Base-by-base conservation (phyloP, 1,139 yeast genomes). In the Tardiomyces blankii region DNA sequence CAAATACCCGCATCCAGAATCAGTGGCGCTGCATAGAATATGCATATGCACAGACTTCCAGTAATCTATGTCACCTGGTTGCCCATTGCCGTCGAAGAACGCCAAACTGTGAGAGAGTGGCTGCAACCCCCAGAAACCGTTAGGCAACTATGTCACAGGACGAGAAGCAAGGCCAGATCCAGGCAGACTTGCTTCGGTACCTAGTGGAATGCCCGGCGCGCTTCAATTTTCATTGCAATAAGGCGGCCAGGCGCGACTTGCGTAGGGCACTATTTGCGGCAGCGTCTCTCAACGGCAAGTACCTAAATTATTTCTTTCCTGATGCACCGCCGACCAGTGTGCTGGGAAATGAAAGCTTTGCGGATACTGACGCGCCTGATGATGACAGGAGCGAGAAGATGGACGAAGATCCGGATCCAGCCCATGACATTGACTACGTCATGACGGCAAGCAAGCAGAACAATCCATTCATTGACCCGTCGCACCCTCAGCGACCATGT, bases 401-500 rank as follows among this genome's bases (percentile, higher is more conserved):
- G 25, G 25, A 21, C 7, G 25, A 21, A 7, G 25, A 21, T 7
- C 25, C 25, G 25, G 25, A 21, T 21, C 25, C 25, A 21, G 25
- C 25, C 25, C 25, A 21, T 21, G 25, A 21, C 7, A 7, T 21
- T 4, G 25, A 21, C 7, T 21, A 21, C 7, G 25, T 21, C 25
- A 21, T 21, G 25, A 21, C 25, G 7, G 73, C 56, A 69, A 62
- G 33, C 53, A 57, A 21, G 25, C 25, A 21, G 25, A 21, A 21
- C 25, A 21, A 21, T 21, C 25, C 25, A 7, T 21, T 23, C 9
- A 14, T 23, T 16, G 60, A 59, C 43, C 63, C 63, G 1, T 54
- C 67, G 40, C 95, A 86, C 57, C 74, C 78, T 13, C 75, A 80
- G 38, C 70, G 83, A 61, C 84, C 94, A 0, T 87, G 96, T 63